Percentiles rank a stretch among this genome's conserved stretches.
Evolutionary conservation across 768 basidiomycete genomes (phyloP).

Genomic region (Trametes maxima): DNA sequence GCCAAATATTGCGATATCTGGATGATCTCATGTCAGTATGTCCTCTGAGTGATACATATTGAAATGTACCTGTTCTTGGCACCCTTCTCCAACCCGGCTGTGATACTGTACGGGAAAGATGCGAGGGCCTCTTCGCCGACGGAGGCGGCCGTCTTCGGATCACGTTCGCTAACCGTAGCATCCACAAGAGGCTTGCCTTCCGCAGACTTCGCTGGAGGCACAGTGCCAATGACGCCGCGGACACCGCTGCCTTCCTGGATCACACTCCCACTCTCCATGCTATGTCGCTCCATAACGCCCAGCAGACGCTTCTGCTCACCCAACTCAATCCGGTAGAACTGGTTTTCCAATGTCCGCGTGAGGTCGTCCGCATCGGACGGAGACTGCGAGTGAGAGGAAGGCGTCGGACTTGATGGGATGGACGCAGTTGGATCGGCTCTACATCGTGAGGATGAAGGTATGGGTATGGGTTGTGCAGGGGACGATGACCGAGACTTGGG

Average conservation of each 20-base stretch:
- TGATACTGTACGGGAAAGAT: constrained; percentile 87
- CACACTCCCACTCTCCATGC: constrained; percentile 52
- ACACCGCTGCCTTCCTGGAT: constrained; percentile 16
- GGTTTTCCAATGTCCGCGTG: constrained; percentile 79
- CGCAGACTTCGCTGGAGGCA: not conserved
- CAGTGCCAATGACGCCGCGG: constrained; percentile 8
- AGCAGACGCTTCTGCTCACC: constrained; percentile 88
- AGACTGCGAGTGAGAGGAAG: constrained; percentile 9
- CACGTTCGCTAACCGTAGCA: not conserved
- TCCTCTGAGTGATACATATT: not conserved
- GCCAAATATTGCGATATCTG: constrained; percentile 97
- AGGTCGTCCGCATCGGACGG: constrained; percentile 55
- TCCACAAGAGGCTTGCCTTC: constrained; percentile 19
- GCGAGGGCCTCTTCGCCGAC: constrained; percentile 13
- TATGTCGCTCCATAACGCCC: constrained; percentile 91
- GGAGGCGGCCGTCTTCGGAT: not conserved
- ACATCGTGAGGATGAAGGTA: not conserved
- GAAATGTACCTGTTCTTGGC: constrained; percentile 79
- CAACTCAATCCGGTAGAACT: constrained; percentile 92
- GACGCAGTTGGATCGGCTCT: not conserved
- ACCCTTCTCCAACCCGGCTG: constrained; percentile 94
- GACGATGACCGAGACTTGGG: constrained; percentile 7
- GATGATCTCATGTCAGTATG: not conserved
- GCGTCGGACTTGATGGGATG: constrained; percentile 8
- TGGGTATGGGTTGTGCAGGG: constrained; percentile 4